Evolutionary conservation across 2,329 filamentous ascomycete species (phyloP), one percentile per base, ranked within the genome.

Genomic region (Phyllosticta citrichinensis): DNA sequence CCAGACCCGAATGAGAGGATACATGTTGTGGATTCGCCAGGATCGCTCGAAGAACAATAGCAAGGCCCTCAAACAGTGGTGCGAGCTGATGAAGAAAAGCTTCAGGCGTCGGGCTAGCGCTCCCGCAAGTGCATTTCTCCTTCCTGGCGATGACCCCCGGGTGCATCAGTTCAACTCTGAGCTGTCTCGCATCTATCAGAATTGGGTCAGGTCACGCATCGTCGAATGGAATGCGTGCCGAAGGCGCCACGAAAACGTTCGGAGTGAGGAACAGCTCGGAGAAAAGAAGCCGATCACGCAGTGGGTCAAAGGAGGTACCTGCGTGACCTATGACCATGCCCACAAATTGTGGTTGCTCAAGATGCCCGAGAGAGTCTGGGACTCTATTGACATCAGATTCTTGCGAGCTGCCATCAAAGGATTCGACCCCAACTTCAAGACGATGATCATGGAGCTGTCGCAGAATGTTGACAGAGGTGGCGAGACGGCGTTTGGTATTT

Each of bases 381-480:
- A 92, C 66, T 79, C 82, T 0, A 75, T 89, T 2, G 89, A 91
- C 58, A 85, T 86, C 58, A 78, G 78, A 11, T 81, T 77, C 61
- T 72, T 88, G 10, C 75, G 81, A 22, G 80, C 77, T 51, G 71
- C 80, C 1, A 64, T 67, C 4, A 69, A 63, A 14, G 79, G 77
- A 0, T 83, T 79, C 62, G 87, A 91, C 67, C 78, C 81, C 51
- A 74, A 77, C 14, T 83, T 75, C 68, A 86, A 86, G 68, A 79
- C 71, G 2, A 69, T 74, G 12, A 71, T 83, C 40, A 79, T 84
- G 65, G 86, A 93, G 62, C 73, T 89, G 0, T 88, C 86, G 5
- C 89, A 92, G 67, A 91, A 91, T 58, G 79, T 90, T 9, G 86
- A 90, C 67, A 78, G 87, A 14, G 78, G 80, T 11, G 72, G 71